Percentiles rank a stretch among this genome's conserved stretches.
Evolutionary conservation across 1,284 basidiomycete genomes (phyloP).

Genomic region (Sanghuangporus weigelae): DNA sequence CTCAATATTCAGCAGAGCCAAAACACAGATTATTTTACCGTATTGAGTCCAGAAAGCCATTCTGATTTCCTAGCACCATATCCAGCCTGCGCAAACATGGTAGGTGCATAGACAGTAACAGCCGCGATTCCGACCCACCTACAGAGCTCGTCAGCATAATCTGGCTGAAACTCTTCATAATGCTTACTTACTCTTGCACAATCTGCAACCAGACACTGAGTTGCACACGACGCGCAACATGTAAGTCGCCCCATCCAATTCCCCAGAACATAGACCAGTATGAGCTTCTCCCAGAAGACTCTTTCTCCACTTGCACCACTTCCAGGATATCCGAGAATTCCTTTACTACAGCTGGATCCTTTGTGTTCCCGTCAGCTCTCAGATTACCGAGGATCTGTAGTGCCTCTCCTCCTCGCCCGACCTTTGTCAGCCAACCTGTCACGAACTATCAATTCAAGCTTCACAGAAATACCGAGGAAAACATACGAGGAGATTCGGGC

Average conservation of each 20-base stretch:
- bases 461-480: background rate
- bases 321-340: constrained; percentile 40
- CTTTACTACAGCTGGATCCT: constrained; percentile 18
- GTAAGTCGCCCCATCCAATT: constrained; percentile 36
- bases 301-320: constrained; percentile 37
- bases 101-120: constrained; percentile 46
- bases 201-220: constrained; percentile 47
- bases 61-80: constrained; percentile 40
- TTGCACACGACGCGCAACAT: constrained; percentile 43
- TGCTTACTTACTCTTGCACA: constrained; percentile 42
- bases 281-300: constrained; percentile 36
- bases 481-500: constrained; percentile 46
- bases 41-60: constrained; percentile 44
- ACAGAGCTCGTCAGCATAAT: background rate
- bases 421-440: constrained; percentile 42
- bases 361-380: constrained; percentile 23
- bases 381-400: constrained; percentile 34
- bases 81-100: constrained; percentile 43
- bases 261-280: constrained; percentile 47
- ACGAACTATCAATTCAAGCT: background rate
- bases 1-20: constrained; percentile 1
- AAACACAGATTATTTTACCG: constrained; percentile 26
- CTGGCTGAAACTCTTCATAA: background rate
- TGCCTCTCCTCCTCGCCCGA: constrained; percentile 43
- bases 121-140: constrained; percentile 47